phyloP scores from a whole-genome alignment of 257 asterid genomes.

The Solanum bulbocastanum region DNA sequence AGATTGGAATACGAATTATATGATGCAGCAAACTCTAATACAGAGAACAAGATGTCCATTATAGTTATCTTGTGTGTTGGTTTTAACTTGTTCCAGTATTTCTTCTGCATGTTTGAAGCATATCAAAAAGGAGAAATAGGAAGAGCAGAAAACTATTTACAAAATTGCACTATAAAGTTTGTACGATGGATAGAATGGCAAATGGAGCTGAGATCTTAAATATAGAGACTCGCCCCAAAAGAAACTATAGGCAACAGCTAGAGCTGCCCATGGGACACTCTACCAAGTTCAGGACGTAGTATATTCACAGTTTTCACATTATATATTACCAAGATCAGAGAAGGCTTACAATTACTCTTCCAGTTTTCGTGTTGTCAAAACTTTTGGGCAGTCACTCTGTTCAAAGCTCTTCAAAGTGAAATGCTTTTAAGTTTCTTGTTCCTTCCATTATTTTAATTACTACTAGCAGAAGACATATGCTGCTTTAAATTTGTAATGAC shows the following conservation, averaged over 20 bases:
- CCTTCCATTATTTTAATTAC: neutral
- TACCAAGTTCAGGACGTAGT: neutral
- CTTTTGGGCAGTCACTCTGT: neutral
- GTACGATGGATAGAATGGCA: neutral
- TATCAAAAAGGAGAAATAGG: slow-evolving; percentile 3
- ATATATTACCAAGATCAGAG: neutral
- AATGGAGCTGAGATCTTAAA: neutral
- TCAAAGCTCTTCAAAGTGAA: neutral
- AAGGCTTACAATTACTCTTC: neutral
- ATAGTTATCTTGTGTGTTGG: slow-evolving; percentile 62
- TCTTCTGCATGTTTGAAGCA: slow-evolving; percentile 53
- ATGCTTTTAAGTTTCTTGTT: neutral
- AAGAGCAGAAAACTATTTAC: neutral
- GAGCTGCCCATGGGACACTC: neutral
- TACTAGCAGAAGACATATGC: neutral
- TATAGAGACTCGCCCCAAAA: neutral
- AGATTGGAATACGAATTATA: slow-evolving; percentile 86
- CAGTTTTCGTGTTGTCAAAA: neutral
- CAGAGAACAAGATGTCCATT: slow-evolving; percentile 85
- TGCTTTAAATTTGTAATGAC: neutral
- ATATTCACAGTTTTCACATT: neutral
- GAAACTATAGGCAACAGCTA: neutral
- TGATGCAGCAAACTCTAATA: slow-evolving; percentile 92
- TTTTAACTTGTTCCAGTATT: slow-evolving; percentile 80
- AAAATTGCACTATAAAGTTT: neutral